These are phyloP conservation scores for Chrysoporthe puriensis DNA, from an alignment of 2,329 filamentous ascomycete genomes.

Conservation along the genomic window DNA sequence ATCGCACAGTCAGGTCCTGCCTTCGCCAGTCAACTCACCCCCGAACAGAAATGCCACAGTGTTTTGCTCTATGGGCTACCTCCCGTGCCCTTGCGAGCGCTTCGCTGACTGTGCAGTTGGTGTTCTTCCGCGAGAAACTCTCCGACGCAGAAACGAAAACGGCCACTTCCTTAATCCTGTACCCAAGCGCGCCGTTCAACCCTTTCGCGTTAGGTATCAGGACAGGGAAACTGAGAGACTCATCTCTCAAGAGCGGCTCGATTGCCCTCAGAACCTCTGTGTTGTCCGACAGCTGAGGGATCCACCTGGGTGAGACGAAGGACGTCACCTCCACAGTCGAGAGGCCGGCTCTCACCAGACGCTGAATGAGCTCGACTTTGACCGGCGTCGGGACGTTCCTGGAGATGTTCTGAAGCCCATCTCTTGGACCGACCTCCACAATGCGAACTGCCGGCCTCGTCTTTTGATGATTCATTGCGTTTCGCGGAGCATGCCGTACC, in stretches of 20 bases:
- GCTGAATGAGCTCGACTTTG: constrained; percentile 66
- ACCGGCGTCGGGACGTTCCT: constrained; percentile 59
- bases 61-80: constrained; percentile 49
- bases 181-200: constrained; percentile 45
- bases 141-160: constrained; percentile 65
- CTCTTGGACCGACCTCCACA: constrained; percentile 70
- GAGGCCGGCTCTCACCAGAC: constrained; percentile 60
- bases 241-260: constrained; percentile 5
- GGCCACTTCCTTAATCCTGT: constrained; percentile 40
- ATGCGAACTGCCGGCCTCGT: constrained; percentile 43
- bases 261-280: constrained; percentile 47
- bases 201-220: constrained; percentile 60
- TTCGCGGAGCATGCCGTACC: background rate
- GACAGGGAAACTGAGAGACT: constrained; percentile 28
- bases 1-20: no score
- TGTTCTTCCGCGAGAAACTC: constrained; percentile 60
- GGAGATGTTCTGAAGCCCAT: constrained; percentile 72
- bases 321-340: constrained; percentile 68
- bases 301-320: constrained; percentile 68
- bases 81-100: constrained; percentile 53
- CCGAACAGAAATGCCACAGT: constrained; percentile 50
- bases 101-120: constrained; percentile 61
- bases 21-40: constrained; percentile 38
- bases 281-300: constrained; percentile 67
- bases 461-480: background rate